Conservation (phyloP, 2,329 filamentous ascomycete genomes). For the Talaromyces sp. region DNA sequence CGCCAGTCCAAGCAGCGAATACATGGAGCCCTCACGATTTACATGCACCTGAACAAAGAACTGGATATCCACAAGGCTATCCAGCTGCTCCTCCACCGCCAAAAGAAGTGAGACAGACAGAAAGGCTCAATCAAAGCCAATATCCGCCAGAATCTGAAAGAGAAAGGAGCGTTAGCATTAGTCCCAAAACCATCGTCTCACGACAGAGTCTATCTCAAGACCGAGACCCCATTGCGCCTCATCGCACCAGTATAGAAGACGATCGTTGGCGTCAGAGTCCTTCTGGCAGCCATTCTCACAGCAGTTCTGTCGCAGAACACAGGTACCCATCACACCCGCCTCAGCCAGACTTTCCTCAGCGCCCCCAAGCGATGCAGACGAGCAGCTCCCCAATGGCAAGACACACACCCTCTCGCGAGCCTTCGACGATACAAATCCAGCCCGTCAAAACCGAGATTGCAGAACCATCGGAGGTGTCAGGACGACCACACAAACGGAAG, state of each 20-base stretch:
- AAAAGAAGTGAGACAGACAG: conserved; percentile 44
- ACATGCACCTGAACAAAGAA: conserved; percentile 28
- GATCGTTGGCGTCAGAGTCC: conserved; percentile 31
- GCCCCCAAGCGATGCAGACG: conserved; percentile 15
- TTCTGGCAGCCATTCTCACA: conserved; percentile 23
- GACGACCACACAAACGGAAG: conserved; percentile 48
- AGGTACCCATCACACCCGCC: conserved; percentile 17
- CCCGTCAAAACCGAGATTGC: conserved; percentile 28
- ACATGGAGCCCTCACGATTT: conserved; percentile 35
- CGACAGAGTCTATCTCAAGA: conserved; percentile 33
- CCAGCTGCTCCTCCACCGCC: conserved; percentile 29
- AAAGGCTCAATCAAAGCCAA: conserved; percentile 27
- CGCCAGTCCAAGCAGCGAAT: conserved; percentile 33
- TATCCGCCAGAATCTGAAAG: conserved; percentile 60
- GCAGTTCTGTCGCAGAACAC: conserved; percentile 20
- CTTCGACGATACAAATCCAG: conserved; percentile 20
- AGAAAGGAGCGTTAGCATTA: conserved; percentile 71
- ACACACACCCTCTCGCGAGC: conserved; percentile 23
- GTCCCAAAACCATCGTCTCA: conserved; percentile 64
- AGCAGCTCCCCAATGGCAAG: conserved; percentile 32
- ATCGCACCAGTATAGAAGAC: conserved; percentile 32
- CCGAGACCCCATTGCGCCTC: conserved; percentile 24
- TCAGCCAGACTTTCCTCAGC: conserved; percentile 21
- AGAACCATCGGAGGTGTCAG: conserved; percentile 11
- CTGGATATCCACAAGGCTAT: conserved; percentile 32